A percentile compares a stretch with the other conserved stretches of the same genome.
phyloP scores from a whole-genome alignment of 1,284 basidiomycete genomes.

The Boletus sp. region DNA sequence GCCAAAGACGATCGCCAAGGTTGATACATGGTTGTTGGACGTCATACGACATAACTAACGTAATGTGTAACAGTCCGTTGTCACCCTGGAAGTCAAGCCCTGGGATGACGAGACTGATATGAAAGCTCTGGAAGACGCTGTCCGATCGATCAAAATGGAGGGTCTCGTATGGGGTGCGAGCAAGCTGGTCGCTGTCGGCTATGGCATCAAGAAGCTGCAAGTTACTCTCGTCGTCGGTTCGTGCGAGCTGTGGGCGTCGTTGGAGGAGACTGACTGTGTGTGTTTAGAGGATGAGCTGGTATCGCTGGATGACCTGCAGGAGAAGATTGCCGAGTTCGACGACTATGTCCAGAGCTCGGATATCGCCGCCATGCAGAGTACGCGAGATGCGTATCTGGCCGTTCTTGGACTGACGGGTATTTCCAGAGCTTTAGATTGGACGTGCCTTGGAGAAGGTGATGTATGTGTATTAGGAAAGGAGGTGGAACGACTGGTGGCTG shows the following conservation, averaged over 20 bases:
- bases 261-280: conserved; percentile 4
- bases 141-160: conserved; percentile 85
- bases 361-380: conserved; percentile 87
- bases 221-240: conserved; percentile 91
- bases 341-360: conserved; percentile 97
- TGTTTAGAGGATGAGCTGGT: conserved; percentile 87
- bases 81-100: conserved; percentile 96
- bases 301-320: conserved; percentile 92
- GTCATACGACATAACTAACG: conserved; percentile 8
- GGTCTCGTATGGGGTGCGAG: conserved; percentile 94
- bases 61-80: conserved; percentile 65
- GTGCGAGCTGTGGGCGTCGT: conserved; percentile 28
- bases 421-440: conserved; percentile 22
- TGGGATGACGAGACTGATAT: conserved; percentile 99
- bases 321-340: conserved; percentile 82
- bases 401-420: conserved; percentile 8
- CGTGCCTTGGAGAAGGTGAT: not conserved
- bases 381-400: conserved; percentile 27
- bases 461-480: conserved; percentile 10
- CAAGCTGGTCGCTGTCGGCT: conserved; percentile 92
- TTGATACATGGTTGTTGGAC: conserved; percentile 35
- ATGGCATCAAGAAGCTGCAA: conserved; percentile 89
- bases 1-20: conserved; percentile 87
- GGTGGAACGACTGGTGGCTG: conserved; percentile 12
- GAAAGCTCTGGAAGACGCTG: conserved; percentile 76